Evolutionary conservation across 2,329 filamentous ascomycete species (phyloP).

Genomic region (Fusarium mundagurra): DNA sequence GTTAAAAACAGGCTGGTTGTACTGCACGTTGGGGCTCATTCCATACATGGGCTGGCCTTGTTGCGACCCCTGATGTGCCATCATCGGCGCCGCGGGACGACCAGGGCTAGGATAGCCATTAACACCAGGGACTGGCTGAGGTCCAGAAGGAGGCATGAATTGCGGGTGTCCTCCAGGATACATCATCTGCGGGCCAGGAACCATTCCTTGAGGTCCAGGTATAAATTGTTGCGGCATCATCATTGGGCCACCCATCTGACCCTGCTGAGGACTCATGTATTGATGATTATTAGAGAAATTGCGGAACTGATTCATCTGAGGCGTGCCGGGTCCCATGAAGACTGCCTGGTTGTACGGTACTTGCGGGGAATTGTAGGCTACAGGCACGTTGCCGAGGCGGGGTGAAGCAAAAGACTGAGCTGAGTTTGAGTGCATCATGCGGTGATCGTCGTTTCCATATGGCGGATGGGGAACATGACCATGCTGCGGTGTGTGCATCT

Average conservation of each 20-base stretch:
- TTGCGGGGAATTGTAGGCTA: conserved; percentile 77
- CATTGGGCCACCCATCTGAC: conserved; percentile 79
- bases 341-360: conserved; percentile 78
- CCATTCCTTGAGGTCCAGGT: conserved; percentile 75
- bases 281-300: conserved; percentile 76
- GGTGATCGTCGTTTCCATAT: conserved; percentile 82
- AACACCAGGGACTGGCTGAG: conserved; percentile 69
- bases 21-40: conserved; percentile 79
- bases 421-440: conserved; percentile 88
- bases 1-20: conserved; percentile 77
- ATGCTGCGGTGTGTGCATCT: conserved; percentile 79
- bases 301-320: conserved; percentile 75
- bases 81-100: conserved; percentile 82
- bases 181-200: conserved; percentile 80
- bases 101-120: conserved; percentile 91
- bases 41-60: conserved; percentile 83
- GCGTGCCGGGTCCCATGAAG: conserved; percentile 74
- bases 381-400: conserved; percentile 74
- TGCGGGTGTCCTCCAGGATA: conserved; percentile 74
- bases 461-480: conserved; percentile 70
- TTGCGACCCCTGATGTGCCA: conserved; percentile 94
- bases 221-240: conserved; percentile 87
- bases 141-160: conserved; percentile 70
- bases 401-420: conserved; percentile 88
- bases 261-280: conserved; percentile 76